These are phyloP conservation scores for Creolimax fragrantissima DNA, from an alignment of 78 protist species.

Conservation along the genomic window DNA sequence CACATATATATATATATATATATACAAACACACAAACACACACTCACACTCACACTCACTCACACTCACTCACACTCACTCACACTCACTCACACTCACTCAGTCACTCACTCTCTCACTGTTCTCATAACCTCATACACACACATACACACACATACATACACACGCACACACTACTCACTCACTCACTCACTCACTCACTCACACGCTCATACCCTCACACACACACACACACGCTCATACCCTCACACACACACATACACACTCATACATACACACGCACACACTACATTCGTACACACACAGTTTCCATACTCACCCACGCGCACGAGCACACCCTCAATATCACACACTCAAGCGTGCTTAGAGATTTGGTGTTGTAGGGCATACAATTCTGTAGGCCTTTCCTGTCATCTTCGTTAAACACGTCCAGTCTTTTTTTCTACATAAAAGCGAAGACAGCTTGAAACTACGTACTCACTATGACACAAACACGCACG, in stretches of 20 bases:
- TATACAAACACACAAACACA: background rate
- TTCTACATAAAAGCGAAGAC: too few relatives aligned
- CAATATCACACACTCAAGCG: too few relatives aligned
- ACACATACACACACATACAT: background rate
- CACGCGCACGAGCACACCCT: too few relatives aligned
- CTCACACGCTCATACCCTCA: background rate
- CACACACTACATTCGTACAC: background rate
- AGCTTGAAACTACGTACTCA: too few relatives aligned
- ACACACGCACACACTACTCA: background rate
- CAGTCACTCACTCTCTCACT: too few relatives aligned
- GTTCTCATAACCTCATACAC: background rate
- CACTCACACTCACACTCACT: background rate
- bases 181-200: too few relatives aligned
- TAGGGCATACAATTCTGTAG: too few relatives aligned
- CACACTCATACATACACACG: background rate
- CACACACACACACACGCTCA: background rate
- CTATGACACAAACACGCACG: background rate
- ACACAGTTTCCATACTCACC: too few relatives aligned
- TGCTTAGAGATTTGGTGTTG: too few relatives aligned
- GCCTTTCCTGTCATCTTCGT: too few relatives aligned
- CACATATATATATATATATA: background rate
- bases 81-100: background rate
- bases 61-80: background rate
- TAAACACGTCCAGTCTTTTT: too few relatives aligned
- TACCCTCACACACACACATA: background rate